Evolutionary conservation across 1,284 basidiomycete species (phyloP).

Genomic region (Cryptococcus depauperatus): DNA sequence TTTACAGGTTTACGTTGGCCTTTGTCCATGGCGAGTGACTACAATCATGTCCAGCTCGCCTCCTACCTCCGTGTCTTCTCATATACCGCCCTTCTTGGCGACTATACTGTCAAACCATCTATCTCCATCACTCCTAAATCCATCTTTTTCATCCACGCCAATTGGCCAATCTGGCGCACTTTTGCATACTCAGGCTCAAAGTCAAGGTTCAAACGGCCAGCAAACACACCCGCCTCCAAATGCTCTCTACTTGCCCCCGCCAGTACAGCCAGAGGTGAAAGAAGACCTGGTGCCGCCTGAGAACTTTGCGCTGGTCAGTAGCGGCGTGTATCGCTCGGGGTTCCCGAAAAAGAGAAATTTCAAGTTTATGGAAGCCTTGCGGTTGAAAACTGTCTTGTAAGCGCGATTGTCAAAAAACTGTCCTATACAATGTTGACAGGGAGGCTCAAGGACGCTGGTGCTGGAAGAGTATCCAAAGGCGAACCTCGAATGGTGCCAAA

Average conservation of each 20-base stretch:
- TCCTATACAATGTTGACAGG: neutral
- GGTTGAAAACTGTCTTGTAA: slow-evolving; percentile 51
- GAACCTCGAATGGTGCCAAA: slow-evolving; percentile 47
- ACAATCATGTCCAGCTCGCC: no score
- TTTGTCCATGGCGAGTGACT: no score
- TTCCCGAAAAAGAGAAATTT: slow-evolving; percentile 53
- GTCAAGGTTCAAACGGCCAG: neutral
- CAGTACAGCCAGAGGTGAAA: slow-evolving; percentile 32
- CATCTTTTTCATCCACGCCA: neutral
- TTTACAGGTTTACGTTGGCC: no score
- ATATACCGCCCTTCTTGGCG: slow-evolving; percentile 9
- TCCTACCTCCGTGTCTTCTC: neutral
- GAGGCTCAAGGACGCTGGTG: slow-evolving; percentile 43
- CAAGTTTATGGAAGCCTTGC: slow-evolving; percentile 49
- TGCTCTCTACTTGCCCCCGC: slow-evolving; percentile 41
- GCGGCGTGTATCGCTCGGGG: slow-evolving; percentile 48
- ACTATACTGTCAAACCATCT: slow-evolving; percentile 7
- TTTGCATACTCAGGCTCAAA: neutral
- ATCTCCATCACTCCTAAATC: neutral
- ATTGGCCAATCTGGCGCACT: neutral
- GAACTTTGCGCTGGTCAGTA: slow-evolving; percentile 43
- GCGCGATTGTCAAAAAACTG: slow-evolving; percentile 14
- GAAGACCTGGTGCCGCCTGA: slow-evolving; percentile 43
- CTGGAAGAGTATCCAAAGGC: slow-evolving; percentile 52
- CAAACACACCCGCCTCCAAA: slow-evolving; percentile 15